phyloP scores from a whole-genome alignment of 1,139 yeast species.

The Zhuliangozyma parablackwelliae region DNA sequence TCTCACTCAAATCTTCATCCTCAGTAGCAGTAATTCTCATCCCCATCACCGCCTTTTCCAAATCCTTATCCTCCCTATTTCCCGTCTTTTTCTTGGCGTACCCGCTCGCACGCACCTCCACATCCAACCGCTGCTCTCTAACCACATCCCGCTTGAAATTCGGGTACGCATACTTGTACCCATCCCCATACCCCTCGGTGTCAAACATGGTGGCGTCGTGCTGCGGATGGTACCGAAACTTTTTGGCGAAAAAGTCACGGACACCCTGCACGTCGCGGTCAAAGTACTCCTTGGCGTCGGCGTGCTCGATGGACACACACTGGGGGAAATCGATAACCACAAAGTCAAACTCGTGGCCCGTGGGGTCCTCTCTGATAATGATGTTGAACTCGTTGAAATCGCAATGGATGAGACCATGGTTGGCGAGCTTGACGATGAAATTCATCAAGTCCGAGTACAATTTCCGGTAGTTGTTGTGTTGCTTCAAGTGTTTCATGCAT shows the following conservation, averaged over 20 bases:
- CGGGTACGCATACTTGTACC: conserved; percentile 76
- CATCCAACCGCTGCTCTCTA: conserved; percentile 68
- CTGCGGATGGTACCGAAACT: conserved; percentile 68
- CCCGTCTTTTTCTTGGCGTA: conserved; percentile 66
- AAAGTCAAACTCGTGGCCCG: conserved; percentile 55
- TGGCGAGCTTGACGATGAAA: conserved; percentile 78
- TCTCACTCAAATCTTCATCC: conserved; percentile 28
- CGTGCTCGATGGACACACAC: conserved; percentile 89
- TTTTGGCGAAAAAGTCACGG: conserved; percentile 72
- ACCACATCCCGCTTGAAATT: conserved; percentile 69
- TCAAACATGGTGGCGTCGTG: conserved; percentile 66
- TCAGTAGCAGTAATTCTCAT: conserved; percentile 47
- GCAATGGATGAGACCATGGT: conserved; percentile 90
- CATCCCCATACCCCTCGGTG: conserved; percentile 76
- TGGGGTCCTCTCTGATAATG: conserved; percentile 66
- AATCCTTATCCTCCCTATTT: conserved; percentile 48
- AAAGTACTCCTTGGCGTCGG: conserved; percentile 82
- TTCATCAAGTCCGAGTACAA: conserved; percentile 82
- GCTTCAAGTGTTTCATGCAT: conserved; percentile 80
- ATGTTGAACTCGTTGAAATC: conserved; percentile 96
- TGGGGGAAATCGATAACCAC: conserved; percentile 98
- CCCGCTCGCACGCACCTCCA: conserved; percentile 88
- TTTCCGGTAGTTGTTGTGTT: conserved; percentile 62
- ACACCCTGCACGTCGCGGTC: conserved; percentile 91
- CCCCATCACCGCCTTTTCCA: conserved; percentile 68